These are phyloP conservation scores for Austroboletus festivus DNA, from an alignment of 768 basidiomycete genomes.

Conservation along the genomic window DNA sequence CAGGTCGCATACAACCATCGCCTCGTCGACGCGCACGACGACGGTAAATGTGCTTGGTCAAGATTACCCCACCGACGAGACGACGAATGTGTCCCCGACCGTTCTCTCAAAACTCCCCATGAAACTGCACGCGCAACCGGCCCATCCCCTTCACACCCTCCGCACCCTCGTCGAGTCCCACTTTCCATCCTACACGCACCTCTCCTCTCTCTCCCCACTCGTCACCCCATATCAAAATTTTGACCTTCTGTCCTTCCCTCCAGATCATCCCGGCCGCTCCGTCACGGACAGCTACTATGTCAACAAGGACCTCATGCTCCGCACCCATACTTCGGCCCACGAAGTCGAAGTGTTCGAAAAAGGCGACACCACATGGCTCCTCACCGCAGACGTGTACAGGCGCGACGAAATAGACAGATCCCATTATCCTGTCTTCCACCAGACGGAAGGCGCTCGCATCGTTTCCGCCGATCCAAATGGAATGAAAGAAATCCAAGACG, in stretches of 20 bases:
- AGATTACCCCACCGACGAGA: slow-evolving; percentile 69
- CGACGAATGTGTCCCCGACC: slow-evolving; percentile 82
- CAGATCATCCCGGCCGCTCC: slow-evolving; percentile 89
- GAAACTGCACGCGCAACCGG: slow-evolving; percentile 68
- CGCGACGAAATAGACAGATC: slow-evolving; percentile 97
- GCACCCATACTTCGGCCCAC: slow-evolving; percentile 98
- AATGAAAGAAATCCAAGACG: slow-evolving; percentile 61
- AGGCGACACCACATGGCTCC: slow-evolving; percentile 79
- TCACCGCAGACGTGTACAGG: slow-evolving; percentile 95
- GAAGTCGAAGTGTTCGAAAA: slow-evolving; percentile 86
- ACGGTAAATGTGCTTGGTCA: slow-evolving; percentile 55
- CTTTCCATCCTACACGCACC: slow-evolving; percentile 68
- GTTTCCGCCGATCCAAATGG: slow-evolving; percentile 59
- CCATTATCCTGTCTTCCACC: slow-evolving; percentile 98
- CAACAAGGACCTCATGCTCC: slow-evolving; percentile 85
- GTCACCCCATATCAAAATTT: slow-evolving; percentile 93
- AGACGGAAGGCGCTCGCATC: slow-evolving; percentile 92
- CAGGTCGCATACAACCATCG: slow-evolving; percentile 14
- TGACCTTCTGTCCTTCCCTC: slow-evolving; percentile 92
- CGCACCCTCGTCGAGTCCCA: slow-evolving; percentile 81
- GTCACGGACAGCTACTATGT: slow-evolving; percentile 95
- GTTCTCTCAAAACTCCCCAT: slow-evolving; percentile 80
- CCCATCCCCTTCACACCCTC: slow-evolving; percentile 86
- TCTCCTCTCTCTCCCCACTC: slow-evolving; percentile 80
- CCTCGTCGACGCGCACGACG: slow-evolving; percentile 6